Base-by-base conservation (phyloP, 805 yeast species). In the Priceomyces haplophilus region DNA sequence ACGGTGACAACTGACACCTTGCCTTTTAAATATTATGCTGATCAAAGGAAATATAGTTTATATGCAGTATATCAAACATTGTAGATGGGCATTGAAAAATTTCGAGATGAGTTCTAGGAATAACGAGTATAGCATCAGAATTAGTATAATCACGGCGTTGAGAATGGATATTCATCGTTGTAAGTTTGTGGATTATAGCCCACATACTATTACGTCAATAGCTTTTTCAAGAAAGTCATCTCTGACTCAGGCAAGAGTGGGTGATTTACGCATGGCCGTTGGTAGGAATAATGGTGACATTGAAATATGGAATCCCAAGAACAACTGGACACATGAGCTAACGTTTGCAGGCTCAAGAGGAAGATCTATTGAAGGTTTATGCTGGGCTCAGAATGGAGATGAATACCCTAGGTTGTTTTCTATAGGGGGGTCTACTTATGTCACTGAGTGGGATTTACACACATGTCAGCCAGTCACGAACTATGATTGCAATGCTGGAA, bases 281-380 rank as follows among this genome's bases (percentile, higher is more conserved):
- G 98, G 97, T 23, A 77, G 97, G 61, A 79, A 88, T 36, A 90
- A 93, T 59, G 99, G 99, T 31, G 90, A 90, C 56, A 85, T 93
- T 45, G 99, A 93, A 64, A 81, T 93, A 25, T 91, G 98, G 97
- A 88, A 88, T 61, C 96, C 96, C 32, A 73, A 82, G 54, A 72
- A 75, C 47, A 76, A 78, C 54, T 90, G 97, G 97, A 67, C 79
- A 41, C 88, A 87, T 49, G 97, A 93, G 56, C 36, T 67, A 33
- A 65, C 71, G 0, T 71, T 91, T 34, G 79, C 77, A 42, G 97
- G 98, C 10, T 88, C 95, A 2, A 74, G 75, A 44, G 95, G 85
- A 20, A 76, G 95, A 46, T 81, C 96, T 6, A 78, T 93, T 41
- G 99, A 93, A 67, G 97, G 95, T 0, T 64, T 93, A 7, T 83